phyloP scores from a whole-genome alignment of 73 alveolate species.

The Durusdinium trenchii region DNA sequence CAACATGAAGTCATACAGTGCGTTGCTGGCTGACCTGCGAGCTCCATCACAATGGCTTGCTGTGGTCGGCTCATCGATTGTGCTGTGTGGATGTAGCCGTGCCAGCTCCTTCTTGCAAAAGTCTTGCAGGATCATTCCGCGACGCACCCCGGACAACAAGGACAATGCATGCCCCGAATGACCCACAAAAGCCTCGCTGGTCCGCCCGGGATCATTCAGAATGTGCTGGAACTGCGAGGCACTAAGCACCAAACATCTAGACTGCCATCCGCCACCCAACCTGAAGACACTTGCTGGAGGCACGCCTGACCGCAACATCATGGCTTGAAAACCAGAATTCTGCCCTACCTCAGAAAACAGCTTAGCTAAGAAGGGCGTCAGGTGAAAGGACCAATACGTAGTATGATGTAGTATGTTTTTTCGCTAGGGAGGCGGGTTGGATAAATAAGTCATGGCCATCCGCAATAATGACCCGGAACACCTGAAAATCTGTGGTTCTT shows the following conservation, averaged over 20 bases:
- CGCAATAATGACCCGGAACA: too few species aligned
- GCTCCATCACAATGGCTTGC: neutral
- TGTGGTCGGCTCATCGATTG: neutral
- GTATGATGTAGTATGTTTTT: too few species aligned
- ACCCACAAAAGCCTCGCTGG: neutral
- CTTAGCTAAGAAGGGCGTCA: too few species aligned
- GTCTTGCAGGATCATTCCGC: neutral
- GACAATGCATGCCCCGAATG: slow-evolving; percentile 26
- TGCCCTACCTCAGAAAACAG: too few species aligned
- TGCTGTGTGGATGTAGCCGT: neutral
- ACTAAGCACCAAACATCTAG: neutral
- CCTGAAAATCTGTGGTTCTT: too few species aligned
- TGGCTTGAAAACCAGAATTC: too few species aligned
- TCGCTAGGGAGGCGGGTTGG: too few species aligned
- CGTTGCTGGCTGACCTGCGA: neutral
- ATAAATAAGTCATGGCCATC: too few species aligned
- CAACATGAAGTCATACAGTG: slow-evolving; percentile 4
- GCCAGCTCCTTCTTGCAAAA: slow-evolving; percentile 14
- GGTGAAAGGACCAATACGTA: too few species aligned
- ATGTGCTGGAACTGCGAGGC: neutral
- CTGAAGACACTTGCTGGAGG: too few species aligned
- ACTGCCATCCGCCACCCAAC: too few species aligned
- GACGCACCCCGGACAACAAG: slow-evolving; percentile 21
- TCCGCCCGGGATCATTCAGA: neutral
- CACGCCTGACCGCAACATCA: too few species aligned